phyloP scores from a whole-genome alignment of 2,329 filamentous ascomycete genomes.

The Cladosporium sp. region DNA sequence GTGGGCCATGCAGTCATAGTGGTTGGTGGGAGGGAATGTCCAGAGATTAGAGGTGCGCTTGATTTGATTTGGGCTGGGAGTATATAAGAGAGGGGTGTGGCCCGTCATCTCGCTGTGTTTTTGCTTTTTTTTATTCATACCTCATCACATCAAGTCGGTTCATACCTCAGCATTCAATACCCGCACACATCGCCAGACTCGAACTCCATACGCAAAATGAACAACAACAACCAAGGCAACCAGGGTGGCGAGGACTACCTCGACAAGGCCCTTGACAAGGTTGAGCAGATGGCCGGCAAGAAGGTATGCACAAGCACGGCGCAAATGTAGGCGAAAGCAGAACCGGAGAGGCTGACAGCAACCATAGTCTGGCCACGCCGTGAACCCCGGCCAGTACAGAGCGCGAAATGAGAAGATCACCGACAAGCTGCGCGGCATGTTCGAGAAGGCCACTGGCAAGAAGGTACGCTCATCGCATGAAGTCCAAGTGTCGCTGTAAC shows the following conservation, averaged over 20 bases:
- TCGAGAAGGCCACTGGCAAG: conserved; percentile 39
- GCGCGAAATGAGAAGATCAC: conserved; percentile 39
- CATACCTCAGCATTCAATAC: background rate
- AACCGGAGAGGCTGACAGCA: background rate
- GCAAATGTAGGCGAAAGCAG: too few relatives aligned
- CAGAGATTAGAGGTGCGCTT: background rate
- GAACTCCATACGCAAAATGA: background rate
- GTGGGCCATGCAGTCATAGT: background rate
- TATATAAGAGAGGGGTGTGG: background rate
- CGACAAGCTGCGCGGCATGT: conserved; percentile 34
- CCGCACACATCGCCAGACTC: background rate
- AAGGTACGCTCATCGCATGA: conserved; percentile 25
- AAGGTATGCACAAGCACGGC: too few relatives aligned
- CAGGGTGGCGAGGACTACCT: conserved; percentile 32
- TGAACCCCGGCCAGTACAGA: conserved; percentile 34
- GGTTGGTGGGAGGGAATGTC: background rate
- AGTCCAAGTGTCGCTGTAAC: background rate
- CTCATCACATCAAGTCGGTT: background rate
- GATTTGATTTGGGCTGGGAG: background rate
- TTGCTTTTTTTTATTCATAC: background rate
- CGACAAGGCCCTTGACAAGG: conserved; percentile 32
- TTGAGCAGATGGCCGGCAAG: conserved; percentile 27
- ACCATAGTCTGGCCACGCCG: conserved; percentile 26
- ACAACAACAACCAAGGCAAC: conserved; percentile 1
- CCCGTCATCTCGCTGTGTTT: background rate